A percentile compares a stretch with the other conserved stretches of the same genome.
Evolutionary conservation across 192 early-diverging fungal genomes (phyloP).

Genomic region (Gaertneriomyces sp.): DNA sequence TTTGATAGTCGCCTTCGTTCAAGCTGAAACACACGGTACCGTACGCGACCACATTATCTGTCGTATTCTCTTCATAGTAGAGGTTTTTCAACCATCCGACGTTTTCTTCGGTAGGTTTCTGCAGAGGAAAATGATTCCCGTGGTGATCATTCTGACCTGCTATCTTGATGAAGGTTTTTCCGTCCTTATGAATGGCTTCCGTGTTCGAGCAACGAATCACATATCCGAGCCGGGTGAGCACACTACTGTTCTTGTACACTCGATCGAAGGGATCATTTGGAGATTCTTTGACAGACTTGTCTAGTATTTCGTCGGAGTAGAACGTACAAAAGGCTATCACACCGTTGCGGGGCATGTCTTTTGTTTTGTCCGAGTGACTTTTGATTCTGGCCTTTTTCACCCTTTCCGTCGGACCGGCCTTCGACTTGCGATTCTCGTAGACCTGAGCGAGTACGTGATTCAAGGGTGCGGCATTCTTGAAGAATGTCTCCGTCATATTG

Average conservation of each 20-base stretch:
- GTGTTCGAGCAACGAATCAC: slow-evolving; percentile 9
- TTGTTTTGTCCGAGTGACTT: slow-evolving; percentile 19
- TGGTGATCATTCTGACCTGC: background rate
- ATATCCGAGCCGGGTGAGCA: slow-evolving; percentile 9
- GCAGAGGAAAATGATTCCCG: background rate
- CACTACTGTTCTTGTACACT: slow-evolving; percentile 9
- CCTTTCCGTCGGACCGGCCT: background rate
- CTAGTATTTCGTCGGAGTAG: slow-evolving; percentile 1
- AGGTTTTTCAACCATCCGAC: background rate
- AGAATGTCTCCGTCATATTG: background rate
- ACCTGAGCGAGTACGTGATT: slow-evolving; percentile 12
- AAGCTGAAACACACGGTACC: background rate
- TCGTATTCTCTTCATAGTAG: slow-evolving; percentile 1
- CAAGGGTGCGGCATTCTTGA: background rate
- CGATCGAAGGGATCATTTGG: background rate
- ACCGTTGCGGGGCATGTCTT: slow-evolving; percentile 17
- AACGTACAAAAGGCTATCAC: slow-evolving; percentile 22
- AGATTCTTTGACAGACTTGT: background rate
- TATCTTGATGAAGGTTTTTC: background rate
- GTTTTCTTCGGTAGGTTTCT: slow-evolving; percentile 1
- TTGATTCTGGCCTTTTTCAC: slow-evolving; percentile 11
- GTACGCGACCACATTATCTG: slow-evolving; percentile 1
- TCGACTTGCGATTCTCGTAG: background rate
- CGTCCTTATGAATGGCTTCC: background rate
- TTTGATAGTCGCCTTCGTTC: slow-evolving; percentile 1